These are phyloP conservation scores for Aspergillaceae sp. DNA, from an alignment of 2,329 filamentous ascomycete species.

Conservation along the genomic window DNA sequence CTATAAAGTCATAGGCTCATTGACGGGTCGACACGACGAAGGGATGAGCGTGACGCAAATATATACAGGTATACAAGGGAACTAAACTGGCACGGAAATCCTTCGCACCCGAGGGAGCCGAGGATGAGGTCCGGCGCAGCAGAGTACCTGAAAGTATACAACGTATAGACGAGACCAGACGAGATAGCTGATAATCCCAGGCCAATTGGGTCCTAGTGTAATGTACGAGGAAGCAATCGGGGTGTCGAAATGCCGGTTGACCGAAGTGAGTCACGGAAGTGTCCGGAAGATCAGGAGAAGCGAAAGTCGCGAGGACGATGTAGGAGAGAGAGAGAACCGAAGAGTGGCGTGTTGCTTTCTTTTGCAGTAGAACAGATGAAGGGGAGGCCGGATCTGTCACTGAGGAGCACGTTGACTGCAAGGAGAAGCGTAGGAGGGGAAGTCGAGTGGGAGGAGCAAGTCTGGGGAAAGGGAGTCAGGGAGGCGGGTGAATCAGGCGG, in stretches of 20 bases:
- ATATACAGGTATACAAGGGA: background rate
- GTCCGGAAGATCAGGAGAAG: background rate
- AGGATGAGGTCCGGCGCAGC: background rate
- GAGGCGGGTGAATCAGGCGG: constrained; percentile 8
- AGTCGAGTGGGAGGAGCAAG: constrained; percentile 2
- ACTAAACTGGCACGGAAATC: background rate
- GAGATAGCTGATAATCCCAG: too few species aligned
- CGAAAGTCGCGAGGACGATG: background rate
- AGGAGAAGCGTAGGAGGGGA: too few species aligned
- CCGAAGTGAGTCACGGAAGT: background rate
- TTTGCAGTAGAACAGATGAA: too few species aligned
- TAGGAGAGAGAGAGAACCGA: too few species aligned
- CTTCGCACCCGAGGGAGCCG: background rate
- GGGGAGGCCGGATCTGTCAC: too few species aligned
- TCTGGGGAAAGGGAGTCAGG: constrained; percentile 5
- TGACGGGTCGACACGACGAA: background rate
- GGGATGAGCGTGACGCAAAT: background rate
- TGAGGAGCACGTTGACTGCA: too few species aligned
- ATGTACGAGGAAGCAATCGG: too few species aligned
- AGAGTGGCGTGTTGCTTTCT: too few species aligned
- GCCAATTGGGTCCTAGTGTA: too few species aligned
- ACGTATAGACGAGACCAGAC: background rate
- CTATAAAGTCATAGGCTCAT: background rate
- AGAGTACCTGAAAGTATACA: background rate
- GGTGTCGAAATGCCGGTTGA: too few species aligned